A percentile compares a stretch with the other conserved stretches of the same genome.
phyloP scores from a whole-genome alignment of 495 filamentous ascomycete genomes.

The Peziza echinospora region DNA sequence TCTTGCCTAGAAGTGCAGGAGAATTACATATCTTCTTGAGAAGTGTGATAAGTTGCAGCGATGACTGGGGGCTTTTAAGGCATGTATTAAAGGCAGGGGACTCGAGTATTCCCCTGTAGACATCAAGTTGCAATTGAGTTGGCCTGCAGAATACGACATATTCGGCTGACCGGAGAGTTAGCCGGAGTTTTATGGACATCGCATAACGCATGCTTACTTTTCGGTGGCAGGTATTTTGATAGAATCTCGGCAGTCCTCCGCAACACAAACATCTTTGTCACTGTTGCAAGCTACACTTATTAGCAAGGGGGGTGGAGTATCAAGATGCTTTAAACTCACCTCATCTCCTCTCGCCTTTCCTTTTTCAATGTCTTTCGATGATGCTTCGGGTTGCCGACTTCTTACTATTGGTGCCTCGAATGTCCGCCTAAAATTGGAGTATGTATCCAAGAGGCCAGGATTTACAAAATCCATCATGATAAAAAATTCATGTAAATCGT shows the following conservation, averaged over 20 bases:
- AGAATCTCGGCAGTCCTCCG: conserved; percentile 56
- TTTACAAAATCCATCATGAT: conserved; percentile 65
- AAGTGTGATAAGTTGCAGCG: conserved; percentile 53
- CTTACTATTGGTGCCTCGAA: conserved; percentile 55
- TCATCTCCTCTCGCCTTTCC: conserved; percentile 49
- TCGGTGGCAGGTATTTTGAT: conserved; percentile 50
- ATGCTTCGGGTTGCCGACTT: conserved; percentile 50
- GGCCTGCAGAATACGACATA: conserved; percentile 58
- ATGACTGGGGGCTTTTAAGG: conserved; percentile 44
- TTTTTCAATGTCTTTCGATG: conserved; percentile 44
- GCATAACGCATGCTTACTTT: conserved; percentile 23
- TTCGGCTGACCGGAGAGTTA: conserved; percentile 22
- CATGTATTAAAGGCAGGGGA: conserved; percentile 47
- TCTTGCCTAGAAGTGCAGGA: conserved; percentile 38
- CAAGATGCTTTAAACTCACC: not conserved
- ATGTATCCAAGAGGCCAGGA: conserved; percentile 45
- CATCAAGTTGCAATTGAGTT: conserved; percentile 41
- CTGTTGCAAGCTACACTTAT: conserved; percentile 26
- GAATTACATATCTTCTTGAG: conserved; percentile 72
- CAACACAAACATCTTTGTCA: conserved; percentile 55
- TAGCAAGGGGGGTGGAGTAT: too few species aligned
- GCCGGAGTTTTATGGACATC: not conserved
- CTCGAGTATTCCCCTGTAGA: conserved; percentile 46
- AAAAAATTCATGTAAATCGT: conserved; percentile 61
- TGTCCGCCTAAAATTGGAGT: conserved; percentile 46